Evolutionary conservation across 1,284 basidiomycete genomes (phyloP), one percentile per base, ranked within the genome.

Genomic region (Cryptococcus depauperatus): DNA sequence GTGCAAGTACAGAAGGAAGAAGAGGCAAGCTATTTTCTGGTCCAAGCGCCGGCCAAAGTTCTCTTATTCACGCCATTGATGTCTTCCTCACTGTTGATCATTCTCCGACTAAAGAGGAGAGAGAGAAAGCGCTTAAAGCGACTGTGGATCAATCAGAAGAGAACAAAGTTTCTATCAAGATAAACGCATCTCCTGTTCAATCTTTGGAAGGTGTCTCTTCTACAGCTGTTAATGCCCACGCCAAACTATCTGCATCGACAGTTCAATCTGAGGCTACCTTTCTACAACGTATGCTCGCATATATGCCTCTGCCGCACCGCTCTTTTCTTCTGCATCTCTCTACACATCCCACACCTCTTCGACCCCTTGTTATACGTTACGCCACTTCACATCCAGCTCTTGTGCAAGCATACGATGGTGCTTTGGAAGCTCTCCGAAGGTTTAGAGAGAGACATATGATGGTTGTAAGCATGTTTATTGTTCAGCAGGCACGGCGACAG

Each of bases 281-380:
- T 68, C 77, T 91, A 38, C 75, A 79, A 32, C 79, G 84, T 43
- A 91, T 92, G 87, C 79, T 84, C 56, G 70, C 74, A 10, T 93
- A 92, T 73, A 95, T 95, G 90, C 90, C 91, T 0, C 79, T 80
- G 3, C 83, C 85, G 59, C 93, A 97, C 69, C 83, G 92, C 35
- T 75, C 79, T 16, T 97, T 97, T 74, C 77, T 97, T 30, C 75
- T 77, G 35, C 88, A 95, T 61, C 79, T 97, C 43, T 74, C 76
- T n/a, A 66, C 75, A 1, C 79, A 66, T 74, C 57, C 81, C 75
- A 37, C 82, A 75, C 10, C 73, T 80, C 47, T 81, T 79, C 46
- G 72, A 56, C 49, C 65, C 43, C 53, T 73, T 74, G 62, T 66
- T 42, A 29, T 64, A 1, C 61, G 55, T 34, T 60, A 60, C 48